phyloP scores from a whole-genome alignment of 164 flowering plant genomes.

The Stephania cephalantha region DNA sequence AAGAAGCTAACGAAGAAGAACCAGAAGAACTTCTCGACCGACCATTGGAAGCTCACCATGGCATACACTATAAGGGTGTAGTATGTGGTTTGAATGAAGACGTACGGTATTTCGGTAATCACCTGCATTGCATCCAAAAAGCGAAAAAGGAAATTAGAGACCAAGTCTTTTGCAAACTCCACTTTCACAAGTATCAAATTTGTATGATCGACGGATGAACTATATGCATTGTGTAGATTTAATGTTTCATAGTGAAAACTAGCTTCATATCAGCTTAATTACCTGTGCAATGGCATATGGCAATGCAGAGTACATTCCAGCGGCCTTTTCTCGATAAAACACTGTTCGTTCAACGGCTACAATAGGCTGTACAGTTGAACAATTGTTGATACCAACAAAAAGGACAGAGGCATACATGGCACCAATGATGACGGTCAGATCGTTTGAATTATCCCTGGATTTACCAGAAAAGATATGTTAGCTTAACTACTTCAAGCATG shows the following conservation, averaged over 20 bases:
- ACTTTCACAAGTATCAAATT: background rate
- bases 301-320: slow-evolving; percentile 91
- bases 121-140: slow-evolving; percentile 22
- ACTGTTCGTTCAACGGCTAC: slow-evolving; percentile 86
- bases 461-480: slow-evolving; percentile 3
- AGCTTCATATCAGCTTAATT: background rate
- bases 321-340: slow-evolving; percentile 82
- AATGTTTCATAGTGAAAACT: background rate
- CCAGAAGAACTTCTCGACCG: slow-evolving; percentile 37
- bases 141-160: background rate
- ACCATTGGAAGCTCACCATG: slow-evolving; percentile 46
- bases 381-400: slow-evolving; percentile 70
- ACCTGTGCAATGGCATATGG: slow-evolving; percentile 96
- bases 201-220: background rate
- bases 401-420: slow-evolving; percentile 80
- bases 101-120: slow-evolving; percentile 34
- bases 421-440: slow-evolving; percentile 61
- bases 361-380: slow-evolving; percentile 75
- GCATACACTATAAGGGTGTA: slow-evolving; percentile 37
- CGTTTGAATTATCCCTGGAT: slow-evolving; percentile 45
- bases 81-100: slow-evolving; percentile 30
- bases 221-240: background rate
- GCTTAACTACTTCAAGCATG: background rate
- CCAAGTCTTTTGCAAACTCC: background rate
- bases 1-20: slow-evolving; percentile 39